Evolutionary conservation across 2,329 filamentous ascomycete species (phyloP), one percentile per base, ranked within the genome.

Genomic region (Trichoderma simmonsii): DNA sequence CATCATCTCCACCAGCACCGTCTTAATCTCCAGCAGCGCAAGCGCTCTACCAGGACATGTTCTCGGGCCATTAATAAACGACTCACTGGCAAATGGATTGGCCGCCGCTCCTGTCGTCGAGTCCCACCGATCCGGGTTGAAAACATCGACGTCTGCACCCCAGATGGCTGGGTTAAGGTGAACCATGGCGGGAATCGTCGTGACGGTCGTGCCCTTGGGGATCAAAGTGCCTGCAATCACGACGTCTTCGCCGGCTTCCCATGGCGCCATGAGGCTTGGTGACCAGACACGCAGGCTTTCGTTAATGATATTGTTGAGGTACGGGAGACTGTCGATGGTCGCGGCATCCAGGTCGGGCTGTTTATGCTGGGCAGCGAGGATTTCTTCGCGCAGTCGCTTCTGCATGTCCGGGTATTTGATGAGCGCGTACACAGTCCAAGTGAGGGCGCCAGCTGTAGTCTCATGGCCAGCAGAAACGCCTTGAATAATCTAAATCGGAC

Each of bases 221-320:
- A 84, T 77, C 28, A 77, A 48, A 0, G 78, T 73, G 30, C 82
- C 82, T 12, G 79, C 79, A 54, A 84, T 77, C 3, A 78, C 75
- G 6, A 83, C 72, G 39, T 83, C 81, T 4, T 77, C 34, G 12
- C 72, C 74, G 1, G 82, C 76, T 72, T 83, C 77, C 39, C 81
- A 79, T 2, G 82, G 79, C 3, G 77, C 77, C 57, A 79, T 73
- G 72, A 77, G 78, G 3, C 12, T 75, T 2, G 84, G 83, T 4
- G 82, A 79, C 73, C 82, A 83, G 56, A 84, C 77, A 3, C 85
- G 81, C 43, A 86, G 73, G 4, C 83, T 78, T 75, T 86, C 85
- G 39, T 77, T 83, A 73, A 82, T 78, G 63, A 86, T 81, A 70
- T 84, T 83, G 73, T 82, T 79, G 32, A 84, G 74, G 15, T 81